Evolutionary conservation across 495 filamentous ascomycete genomes (phyloP).

Genomic region (Neurospora terricola): DNA sequence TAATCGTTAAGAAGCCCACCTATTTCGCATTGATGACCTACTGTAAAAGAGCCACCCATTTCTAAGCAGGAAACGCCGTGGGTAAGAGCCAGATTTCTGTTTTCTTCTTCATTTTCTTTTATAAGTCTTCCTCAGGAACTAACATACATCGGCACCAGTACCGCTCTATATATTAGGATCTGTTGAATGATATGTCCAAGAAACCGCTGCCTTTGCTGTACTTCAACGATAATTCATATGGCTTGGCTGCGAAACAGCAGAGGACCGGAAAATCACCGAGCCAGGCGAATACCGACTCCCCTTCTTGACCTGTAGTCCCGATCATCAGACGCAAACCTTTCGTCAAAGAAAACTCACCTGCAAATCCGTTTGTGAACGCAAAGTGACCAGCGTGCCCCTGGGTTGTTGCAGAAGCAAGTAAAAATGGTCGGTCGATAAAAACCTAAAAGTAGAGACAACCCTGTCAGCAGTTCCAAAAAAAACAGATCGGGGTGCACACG

Average conservation of each 20-base stretch:
- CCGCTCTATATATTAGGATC: too few species aligned
- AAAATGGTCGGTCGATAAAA: not conserved
- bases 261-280: not conserved
- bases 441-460: not conserved
- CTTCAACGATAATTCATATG: too few species aligned
- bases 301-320: not conserved
- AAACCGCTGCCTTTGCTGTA: too few species aligned
- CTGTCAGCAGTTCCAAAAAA: not conserved
- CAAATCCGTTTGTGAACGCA: not conserved
- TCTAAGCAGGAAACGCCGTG: too few species aligned
- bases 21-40: too few species aligned
- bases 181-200: too few species aligned
- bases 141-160: too few species aligned
- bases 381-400: not conserved
- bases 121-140: too few species aligned
- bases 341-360: not conserved
- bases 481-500: not conserved
- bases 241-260: not conserved
- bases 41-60: too few species aligned
- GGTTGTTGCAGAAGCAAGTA: not conserved
- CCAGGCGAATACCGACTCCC: not conserved
- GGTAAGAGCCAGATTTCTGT: too few species aligned
- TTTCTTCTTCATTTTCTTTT: too few species aligned
- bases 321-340: not conserved
- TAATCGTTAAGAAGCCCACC: too few species aligned